Evolutionary conservation across 306 rosid genomes (phyloP).

Genomic region (Leucaena leucocephala): DNA sequence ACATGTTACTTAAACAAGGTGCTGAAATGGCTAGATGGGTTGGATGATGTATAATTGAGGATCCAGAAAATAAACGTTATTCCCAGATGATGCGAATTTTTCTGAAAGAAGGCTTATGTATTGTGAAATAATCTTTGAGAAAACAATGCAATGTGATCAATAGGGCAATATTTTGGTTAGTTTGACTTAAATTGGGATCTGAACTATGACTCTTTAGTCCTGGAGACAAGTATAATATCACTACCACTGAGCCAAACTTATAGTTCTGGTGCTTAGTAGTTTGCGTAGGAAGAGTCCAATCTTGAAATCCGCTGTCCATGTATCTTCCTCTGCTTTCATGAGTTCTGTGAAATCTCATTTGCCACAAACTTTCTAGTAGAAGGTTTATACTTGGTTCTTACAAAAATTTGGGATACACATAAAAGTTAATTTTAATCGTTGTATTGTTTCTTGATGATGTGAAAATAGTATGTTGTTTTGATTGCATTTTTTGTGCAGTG

Average conservation of each 20-base stretch:
- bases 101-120: not conserved
- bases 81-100: conserved; percentile 3
- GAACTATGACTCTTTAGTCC: not conserved
- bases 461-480: conserved; percentile 31
- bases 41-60: conserved; percentile 29
- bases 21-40: conserved; percentile 24
- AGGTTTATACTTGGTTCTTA: not conserved
- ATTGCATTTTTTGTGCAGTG: conserved; percentile 55
- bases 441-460: not conserved
- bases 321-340: conserved; percentile 8
- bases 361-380: not conserved
- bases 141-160: not conserved
- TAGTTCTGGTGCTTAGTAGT: not conserved
- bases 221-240: not conserved
- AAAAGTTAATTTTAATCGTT: not conserved
- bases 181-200: not conserved
- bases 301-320: conserved; percentile 1
- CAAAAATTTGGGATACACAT: not conserved
- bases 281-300: not conserved
- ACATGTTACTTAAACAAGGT: conserved; percentile 4
- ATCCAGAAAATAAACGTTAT: conserved; percentile 13
- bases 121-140: not conserved
- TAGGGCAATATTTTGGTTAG: conserved; percentile 10
- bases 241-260: not conserved
- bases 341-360: not conserved